These are phyloP conservation scores for Sphaerulina populicola DNA, from an alignment of 2,329 filamentous ascomycete species.

Conservation along the genomic window DNA sequence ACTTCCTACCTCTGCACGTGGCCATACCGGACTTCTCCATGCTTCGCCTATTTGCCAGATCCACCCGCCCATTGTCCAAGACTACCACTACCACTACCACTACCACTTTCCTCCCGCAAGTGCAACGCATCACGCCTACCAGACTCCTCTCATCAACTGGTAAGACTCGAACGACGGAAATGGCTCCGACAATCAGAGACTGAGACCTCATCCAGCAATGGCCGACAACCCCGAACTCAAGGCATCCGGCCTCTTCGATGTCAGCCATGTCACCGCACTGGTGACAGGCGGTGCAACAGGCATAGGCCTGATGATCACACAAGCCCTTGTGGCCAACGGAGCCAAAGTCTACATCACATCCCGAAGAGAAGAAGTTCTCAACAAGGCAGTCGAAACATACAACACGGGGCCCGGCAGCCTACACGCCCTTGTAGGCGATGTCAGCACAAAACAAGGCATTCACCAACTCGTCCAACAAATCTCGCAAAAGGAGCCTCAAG, in stretches of 20 bases:
- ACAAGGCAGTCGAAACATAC: conserved; percentile 41
- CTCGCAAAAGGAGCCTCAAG: conserved; percentile 40
- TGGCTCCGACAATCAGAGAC: neutral
- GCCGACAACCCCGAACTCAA: conserved; percentile 36
- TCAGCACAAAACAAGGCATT: conserved; percentile 46
- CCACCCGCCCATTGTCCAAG: neutral
- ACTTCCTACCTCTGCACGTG: too few species aligned
- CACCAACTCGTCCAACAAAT: conserved; percentile 37
- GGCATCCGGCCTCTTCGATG: conserved; percentile 39
- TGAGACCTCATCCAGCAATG: conserved; percentile 20
- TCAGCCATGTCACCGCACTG: conserved; percentile 38
- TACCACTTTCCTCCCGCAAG: neutral
- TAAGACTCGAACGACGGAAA: too few species aligned
- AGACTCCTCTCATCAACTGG: neutral
- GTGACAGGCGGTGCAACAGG: conserved; percentile 42
- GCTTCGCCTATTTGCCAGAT: conserved; percentile 7
- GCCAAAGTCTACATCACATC: conserved; percentile 44
- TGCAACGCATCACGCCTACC: neutral
- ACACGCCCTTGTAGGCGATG: conserved; percentile 38
- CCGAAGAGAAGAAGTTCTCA: conserved; percentile 38
- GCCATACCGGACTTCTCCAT: too few species aligned
- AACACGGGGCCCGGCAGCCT: conserved; percentile 38
- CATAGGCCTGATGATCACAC: conserved; percentile 33
- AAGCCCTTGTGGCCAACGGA: conserved; percentile 32
- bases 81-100: too few species aligned